These are phyloP conservation scores for Sedum album DNA, from an alignment of 164 flowering plant genomes.

Conservation along the genomic window DNA sequence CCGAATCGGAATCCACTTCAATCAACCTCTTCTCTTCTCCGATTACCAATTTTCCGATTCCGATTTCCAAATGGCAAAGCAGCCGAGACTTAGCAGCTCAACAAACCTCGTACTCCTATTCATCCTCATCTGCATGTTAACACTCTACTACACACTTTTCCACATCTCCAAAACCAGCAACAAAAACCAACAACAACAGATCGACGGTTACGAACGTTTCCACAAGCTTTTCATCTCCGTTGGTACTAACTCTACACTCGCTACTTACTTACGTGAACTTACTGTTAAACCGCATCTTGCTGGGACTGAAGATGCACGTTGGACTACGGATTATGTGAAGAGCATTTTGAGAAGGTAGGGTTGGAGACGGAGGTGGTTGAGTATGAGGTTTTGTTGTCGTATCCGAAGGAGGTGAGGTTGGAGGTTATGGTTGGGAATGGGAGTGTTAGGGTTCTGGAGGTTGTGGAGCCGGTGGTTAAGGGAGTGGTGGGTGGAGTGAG, in stretches of 20 bases:
- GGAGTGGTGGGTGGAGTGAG: too few species aligned
- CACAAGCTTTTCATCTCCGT: conserved; percentile 45
- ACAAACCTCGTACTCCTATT: background rate
- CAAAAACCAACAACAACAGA: background rate
- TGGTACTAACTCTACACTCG: conserved; percentile 50
- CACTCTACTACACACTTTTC: background rate
- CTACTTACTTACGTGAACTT: conserved; percentile 63
- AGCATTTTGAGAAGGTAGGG: conserved; percentile 34
- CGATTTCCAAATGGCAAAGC: too few species aligned
- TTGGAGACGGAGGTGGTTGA: conserved; percentile 33
- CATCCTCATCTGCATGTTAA: background rate
- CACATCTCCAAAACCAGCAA: background rate
- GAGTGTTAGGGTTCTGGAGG: conserved; percentile 14
- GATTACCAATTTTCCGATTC: too few species aligned
- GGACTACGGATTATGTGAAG: conserved; percentile 32
- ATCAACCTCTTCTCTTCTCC: background rate
- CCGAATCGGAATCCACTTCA: background rate
- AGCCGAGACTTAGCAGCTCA: background rate
- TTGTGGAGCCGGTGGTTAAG: conserved; percentile 20
- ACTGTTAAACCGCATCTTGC: conserved; percentile 82
- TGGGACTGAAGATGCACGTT: conserved; percentile 50
- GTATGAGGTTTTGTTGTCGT: conserved; percentile 57
- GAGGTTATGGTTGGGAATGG: conserved; percentile 37
- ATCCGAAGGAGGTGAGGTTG: conserved; percentile 47
- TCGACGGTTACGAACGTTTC: conserved; percentile 15